Evolutionary conservation across 306 rosid species (phyloP).

Genomic region (Begonia masoniana): DNA sequence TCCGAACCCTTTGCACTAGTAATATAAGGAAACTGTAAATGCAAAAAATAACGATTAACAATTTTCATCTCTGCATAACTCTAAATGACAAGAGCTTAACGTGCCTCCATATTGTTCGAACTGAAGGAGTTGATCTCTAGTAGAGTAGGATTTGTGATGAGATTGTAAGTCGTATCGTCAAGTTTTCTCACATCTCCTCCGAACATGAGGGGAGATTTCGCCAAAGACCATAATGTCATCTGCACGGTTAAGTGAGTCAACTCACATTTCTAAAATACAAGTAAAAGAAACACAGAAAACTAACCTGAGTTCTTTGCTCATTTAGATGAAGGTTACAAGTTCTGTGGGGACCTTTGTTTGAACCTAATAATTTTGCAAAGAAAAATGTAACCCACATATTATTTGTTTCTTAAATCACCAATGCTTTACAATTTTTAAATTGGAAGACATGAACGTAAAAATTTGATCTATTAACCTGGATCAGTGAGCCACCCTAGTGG

Average conservation of each 20-base stretch:
- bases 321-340: slow-evolving; percentile 24
- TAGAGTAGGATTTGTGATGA: slow-evolving; percentile 61
- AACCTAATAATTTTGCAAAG: slow-evolving; percentile 23
- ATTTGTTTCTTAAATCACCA: too few relatives aligned
- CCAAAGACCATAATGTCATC: slow-evolving; percentile 87
- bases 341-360: slow-evolving; percentile 84
- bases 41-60: slow-evolving; percentile 8
- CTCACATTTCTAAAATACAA: too few relatives aligned
- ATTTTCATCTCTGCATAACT: slow-evolving; percentile 2
- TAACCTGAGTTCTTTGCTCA: slow-evolving; percentile 86
- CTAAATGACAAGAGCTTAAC: slow-evolving; percentile 9
- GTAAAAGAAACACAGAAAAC: neutral
- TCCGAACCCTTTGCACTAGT: slow-evolving; percentile 14
- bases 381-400: neutral
- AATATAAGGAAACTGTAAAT: slow-evolving; percentile 53
- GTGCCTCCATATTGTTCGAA: slow-evolving; percentile 71
- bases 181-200: slow-evolving; percentile 88
- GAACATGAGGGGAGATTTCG: slow-evolving; percentile 93
- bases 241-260: slow-evolving; percentile 11
- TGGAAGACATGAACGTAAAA: neutral
- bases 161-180: slow-evolving; percentile 27
- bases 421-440: too few relatives aligned
- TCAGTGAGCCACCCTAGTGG: slow-evolving; percentile 92
- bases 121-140: slow-evolving; percentile 69
- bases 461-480: slow-evolving; percentile 35